Conservation (phyloP, 306 rosid genomes). For the Corylus americana region DNA sequence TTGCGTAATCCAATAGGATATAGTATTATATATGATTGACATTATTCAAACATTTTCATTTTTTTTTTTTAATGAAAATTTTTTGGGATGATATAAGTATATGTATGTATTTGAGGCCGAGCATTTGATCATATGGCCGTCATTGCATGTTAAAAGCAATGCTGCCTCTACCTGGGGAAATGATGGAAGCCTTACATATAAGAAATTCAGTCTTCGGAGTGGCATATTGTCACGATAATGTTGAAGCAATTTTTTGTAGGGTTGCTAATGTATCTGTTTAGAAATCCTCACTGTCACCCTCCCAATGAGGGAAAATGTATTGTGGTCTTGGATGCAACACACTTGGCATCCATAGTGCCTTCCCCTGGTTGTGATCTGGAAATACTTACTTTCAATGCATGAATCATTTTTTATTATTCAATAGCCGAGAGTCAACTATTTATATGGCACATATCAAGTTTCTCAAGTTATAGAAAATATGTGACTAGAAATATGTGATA, state of each 20-base stretch:
- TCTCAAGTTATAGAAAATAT: neutral
- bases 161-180: neutral
- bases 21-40: neutral
- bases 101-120: neutral
- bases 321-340: neutral
- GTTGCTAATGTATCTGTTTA: neutral
- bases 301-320: too few species aligned
- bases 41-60: neutral
- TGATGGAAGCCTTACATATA: neutral
- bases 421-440: neutral
- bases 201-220: neutral
- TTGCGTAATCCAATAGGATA: neutral
- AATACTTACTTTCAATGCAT: neutral
- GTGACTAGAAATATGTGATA: too few species aligned
- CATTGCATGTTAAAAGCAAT: neutral
- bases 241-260: neutral
- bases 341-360: neutral
- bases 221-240: neutral
- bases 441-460: neutral
- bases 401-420: neutral
- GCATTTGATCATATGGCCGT: neutral
- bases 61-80: too few species aligned
- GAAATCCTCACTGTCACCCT: neutral
- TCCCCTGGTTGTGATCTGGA: neutral
- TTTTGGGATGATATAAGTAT: slow-evolving; percentile 8